Evolutionary conservation across 352 stramenopile genomes (phyloP).

Genomic region (Phytophthora pseudosyringae): DNA sequence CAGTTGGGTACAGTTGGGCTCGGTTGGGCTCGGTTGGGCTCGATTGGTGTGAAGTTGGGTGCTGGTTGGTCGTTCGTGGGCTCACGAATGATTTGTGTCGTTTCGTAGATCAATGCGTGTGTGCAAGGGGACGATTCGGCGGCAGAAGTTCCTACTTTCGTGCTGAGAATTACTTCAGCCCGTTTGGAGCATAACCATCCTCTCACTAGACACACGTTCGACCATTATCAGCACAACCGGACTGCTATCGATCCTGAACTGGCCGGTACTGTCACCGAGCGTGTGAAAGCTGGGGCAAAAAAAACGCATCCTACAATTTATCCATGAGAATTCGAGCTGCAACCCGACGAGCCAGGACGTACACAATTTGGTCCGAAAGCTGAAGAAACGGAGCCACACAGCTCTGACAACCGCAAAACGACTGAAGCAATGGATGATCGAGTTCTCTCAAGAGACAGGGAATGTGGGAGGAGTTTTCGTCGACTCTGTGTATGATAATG

Average conservation of each 20-base stretch:
- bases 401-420: not conserved
- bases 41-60: not conserved
- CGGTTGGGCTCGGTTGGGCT: not conserved
- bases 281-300: not conserved
- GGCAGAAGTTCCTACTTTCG: not conserved
- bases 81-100: not conserved
- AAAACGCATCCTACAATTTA: not conserved
- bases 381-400: not conserved
- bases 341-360: not conserved
- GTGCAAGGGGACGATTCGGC: not conserved
- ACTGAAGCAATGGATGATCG: not conserved
- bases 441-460: not conserved
- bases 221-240: not conserved
- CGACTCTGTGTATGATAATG: not conserved
- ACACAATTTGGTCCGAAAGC: not conserved
- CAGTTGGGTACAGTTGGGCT: too few species aligned
- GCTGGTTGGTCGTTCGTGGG: not conserved
- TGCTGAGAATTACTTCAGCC: not conserved
- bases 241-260: not conserved
- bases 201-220: not conserved
- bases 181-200: slow-evolving; percentile 3
- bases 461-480: not conserved
- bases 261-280: not conserved
- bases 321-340: slow-evolving; percentile 2
- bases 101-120: slow-evolving; percentile 1